These are phyloP conservation scores for Bryum argenteum DNA, from an alignment of 225 moss, liverwort and hornwort genomes.

Conservation along the genomic window DNA sequence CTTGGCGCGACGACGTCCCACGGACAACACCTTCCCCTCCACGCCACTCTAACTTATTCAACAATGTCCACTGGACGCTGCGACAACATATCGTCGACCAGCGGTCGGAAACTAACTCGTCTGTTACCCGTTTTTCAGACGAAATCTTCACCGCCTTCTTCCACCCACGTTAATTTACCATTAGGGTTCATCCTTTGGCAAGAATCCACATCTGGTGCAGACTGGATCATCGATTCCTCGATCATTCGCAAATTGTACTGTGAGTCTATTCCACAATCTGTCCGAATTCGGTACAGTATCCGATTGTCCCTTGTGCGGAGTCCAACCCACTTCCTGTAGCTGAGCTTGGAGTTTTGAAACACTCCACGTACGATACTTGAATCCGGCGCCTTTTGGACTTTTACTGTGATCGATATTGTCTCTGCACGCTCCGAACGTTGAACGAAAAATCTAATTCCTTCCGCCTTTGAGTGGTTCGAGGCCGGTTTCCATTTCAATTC, in stretches of 20 bases:
- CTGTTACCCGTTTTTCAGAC: slow-evolving; percentile 1
- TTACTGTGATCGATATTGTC: neutral
- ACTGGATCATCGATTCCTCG: neutral
- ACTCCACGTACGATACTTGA: neutral
- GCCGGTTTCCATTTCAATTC: neutral
- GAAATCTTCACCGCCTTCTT: slow-evolving; percentile 12
- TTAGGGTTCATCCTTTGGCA: slow-evolving; percentile 18
- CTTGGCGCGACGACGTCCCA: slow-evolving; percentile 9
- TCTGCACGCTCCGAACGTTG: neutral
- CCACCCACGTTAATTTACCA: neutral
- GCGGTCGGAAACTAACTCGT: fast-evolving
- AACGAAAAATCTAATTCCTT: neutral
- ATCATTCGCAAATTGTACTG: neutral
- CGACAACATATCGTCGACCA: fast-evolving
- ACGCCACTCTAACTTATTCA: slow-evolving; percentile 7
- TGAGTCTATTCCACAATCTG: neutral
- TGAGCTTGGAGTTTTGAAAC: slow-evolving; percentile 1
- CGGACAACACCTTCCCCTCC: neutral
- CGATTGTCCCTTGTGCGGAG: neutral
- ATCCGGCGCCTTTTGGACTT: slow-evolving; percentile 7
- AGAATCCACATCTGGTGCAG: neutral
- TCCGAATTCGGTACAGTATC: neutral
- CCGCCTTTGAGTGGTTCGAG: neutral
- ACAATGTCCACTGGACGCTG: neutral
- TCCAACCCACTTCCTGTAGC: neutral